Percentiles rank a stretch among this genome's conserved stretches.
These are phyloP conservation scores for Fagus sylvatica DNA, from an alignment of 306 rosid species.

Conservation along the genomic window DNA sequence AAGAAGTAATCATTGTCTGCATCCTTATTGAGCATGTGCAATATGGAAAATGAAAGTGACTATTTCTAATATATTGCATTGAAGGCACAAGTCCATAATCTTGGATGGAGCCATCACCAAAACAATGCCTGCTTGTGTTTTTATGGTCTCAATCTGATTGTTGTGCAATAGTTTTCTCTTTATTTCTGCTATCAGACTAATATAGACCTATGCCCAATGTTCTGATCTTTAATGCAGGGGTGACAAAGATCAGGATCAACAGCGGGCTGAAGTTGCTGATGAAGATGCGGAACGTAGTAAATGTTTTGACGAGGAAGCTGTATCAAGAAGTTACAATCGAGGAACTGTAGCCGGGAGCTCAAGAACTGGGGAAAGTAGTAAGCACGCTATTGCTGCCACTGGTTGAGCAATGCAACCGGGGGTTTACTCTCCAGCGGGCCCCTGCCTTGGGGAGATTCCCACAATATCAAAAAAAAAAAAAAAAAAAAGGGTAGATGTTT, in stretches of 20 bases:
- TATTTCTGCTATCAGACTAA: constrained; percentile 8
- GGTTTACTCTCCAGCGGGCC: too few species aligned
- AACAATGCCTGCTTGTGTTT: background rate
- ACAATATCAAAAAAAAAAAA: too few species aligned
- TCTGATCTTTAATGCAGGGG: constrained; percentile 48
- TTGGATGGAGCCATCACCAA: background rate
- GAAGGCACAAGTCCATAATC: background rate
- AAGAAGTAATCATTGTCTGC: background rate
- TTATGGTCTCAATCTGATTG: background rate
- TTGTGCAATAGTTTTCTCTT: background rate
- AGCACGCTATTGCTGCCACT: background rate
- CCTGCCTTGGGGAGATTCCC: too few species aligned
- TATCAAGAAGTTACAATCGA: constrained; percentile 31
- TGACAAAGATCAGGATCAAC: constrained; percentile 48
- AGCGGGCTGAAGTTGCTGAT: constrained; percentile 35
- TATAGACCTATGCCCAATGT: background rate
- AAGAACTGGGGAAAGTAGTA: constrained; percentile 32
- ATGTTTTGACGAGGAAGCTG: constrained; percentile 51
- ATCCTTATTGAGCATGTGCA: background rate
- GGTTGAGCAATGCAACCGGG: background rate
- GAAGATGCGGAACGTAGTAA: constrained; percentile 45
- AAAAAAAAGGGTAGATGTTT: background rate
- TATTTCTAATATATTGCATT: background rate
- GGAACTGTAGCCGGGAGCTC: constrained; percentile 49
- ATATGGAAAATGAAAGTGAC: background rate